Base-by-base conservation (phyloP, 164 flowering plant species). In the Nymphaea thermarum region DNA sequence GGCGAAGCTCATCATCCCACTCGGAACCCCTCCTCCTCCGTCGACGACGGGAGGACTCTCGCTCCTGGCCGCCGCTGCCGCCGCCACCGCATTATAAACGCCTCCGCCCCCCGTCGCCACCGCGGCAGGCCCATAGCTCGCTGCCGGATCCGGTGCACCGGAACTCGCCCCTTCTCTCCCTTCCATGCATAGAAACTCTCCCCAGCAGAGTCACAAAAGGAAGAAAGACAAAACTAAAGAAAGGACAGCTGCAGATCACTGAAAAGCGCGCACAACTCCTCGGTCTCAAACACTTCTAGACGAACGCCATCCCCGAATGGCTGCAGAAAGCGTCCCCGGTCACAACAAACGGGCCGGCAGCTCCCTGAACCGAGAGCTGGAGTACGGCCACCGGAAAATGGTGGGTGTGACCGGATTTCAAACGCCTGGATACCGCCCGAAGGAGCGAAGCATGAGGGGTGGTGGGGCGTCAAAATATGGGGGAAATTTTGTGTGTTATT, bases 1-100 rank as follows among this genome's bases (percentile, higher is more conserved):
- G 65, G 62, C 73, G 16, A 74, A 6, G 42, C 64, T 62, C 64
- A 62, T 41, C 64, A 62, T 62, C 42, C 41, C 64, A 41, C 64
- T 17, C 7, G 57, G 12, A 51, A 10, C 57, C 8, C 57, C 57
- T 8, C 57, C 14, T 15, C 57, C 57, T 51, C 57, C 15, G 12
- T 15, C 57, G 8, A 8, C 57, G 12, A 8, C 57, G 36, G 36
- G 36, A 25, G 36, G 36, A 25, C 36, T 25, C 14, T 41, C 42
- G 64, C 18, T 62, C 41, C 25, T 62, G 16, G 42, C 42, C 64
- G 64, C 41, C 8, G 36, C 42, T 8, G 64, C 10, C 3, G 36
- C 42, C 7, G 10, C 18, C 12, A 6, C 7, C 7, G 64, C 42
- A 8, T 55, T 55, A 8, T 16, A 10, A 2, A 16, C 10, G 60